Base-by-base conservation (phyloP, 371 early-diverging fungal genomes). In the Lichtheimia hyalospora region DNA sequence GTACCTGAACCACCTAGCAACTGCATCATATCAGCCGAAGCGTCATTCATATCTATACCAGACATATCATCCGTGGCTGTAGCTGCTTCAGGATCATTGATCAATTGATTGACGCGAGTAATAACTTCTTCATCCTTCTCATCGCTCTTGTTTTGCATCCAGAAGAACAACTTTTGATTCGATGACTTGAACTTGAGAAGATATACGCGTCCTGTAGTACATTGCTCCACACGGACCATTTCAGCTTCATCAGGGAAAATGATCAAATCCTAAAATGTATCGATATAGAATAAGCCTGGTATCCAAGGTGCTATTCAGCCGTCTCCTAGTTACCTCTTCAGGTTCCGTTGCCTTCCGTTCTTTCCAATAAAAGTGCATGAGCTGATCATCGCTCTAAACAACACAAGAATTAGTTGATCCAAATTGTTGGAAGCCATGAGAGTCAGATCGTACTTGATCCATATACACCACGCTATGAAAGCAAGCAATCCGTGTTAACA, bases 181-280 rank as follows among this genome's bases (percentile, higher is more conserved):
- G 91, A 90, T 0, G 91, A 86, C 69, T 85, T 85, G 73, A 89
- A 92, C 66, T 85, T 83, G 34, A 93, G 77, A 41, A 90, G 70
- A 63, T 85, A 84, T 0, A 92, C 92, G 50, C 93, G 90, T 7
- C 86, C 93, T 28, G 81, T 82, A 7, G 91, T 82, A 59, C 85
- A 86, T 67, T 92, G 79, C 42, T 66, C 57, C 3, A 92, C 91
- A 12, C 73, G 75, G 15, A 81, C 67, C n/a, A 91, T 70, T 50
- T 85, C 84, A 16, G 90, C 90, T 60, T 93, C 93, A 28, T 85
- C 90, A 15, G 91, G 89, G 58, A 93, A 89, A 55, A 93, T 77
- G 41, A 93, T 91, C 41, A 91, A 70, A 67, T 88, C 87, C 79
- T 81, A 51, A 34, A n/a, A 34, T 5, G 42, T 25, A 8, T 41